Evolutionary conservation across 176 grass and related monocot species (phyloP).

Genomic region (Bonia amplexicaulis): DNA sequence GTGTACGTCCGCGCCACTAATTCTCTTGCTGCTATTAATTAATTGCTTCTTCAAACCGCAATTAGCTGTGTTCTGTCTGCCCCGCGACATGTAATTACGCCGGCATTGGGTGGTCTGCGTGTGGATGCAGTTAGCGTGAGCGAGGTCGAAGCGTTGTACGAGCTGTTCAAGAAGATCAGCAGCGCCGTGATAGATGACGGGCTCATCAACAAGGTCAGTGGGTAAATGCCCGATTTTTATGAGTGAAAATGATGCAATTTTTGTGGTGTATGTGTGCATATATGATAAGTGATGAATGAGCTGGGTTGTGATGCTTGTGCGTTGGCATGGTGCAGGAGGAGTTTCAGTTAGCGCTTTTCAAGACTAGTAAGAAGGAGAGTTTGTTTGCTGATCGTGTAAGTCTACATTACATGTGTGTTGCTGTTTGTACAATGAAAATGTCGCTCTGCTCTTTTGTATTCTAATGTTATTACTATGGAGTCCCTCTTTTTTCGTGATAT

Average conservation of each 20-base stretch:
- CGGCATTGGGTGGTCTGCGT: neutral
- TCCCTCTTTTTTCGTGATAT: neutral
- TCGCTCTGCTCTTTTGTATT: neutral
- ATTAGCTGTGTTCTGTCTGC: neutral
- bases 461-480: neutral
- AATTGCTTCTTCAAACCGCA: neutral
- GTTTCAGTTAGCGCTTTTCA: conserved; percentile 93
- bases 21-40: neutral
- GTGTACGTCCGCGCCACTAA: conserved; percentile 41
- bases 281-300: neutral
- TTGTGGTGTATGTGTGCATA: neutral
- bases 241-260: neutral
- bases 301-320: conserved; percentile 2
- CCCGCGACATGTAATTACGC: neutral
- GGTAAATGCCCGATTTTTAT: neutral
- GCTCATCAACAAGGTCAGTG: conserved; percentile 87
- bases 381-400: conserved; percentile 93
- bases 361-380: conserved; percentile 93
- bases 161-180: conserved; percentile 98
- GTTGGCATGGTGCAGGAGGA: conserved; percentile 61
- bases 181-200: conserved; percentile 91
- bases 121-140: conserved; percentile 75
- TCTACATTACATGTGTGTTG: neutral
- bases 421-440: neutral
- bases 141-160: conserved; percentile 82